Conservation (phyloP, 2,329 filamentous ascomycete species). For the Hypoxylon sp. region DNA sequence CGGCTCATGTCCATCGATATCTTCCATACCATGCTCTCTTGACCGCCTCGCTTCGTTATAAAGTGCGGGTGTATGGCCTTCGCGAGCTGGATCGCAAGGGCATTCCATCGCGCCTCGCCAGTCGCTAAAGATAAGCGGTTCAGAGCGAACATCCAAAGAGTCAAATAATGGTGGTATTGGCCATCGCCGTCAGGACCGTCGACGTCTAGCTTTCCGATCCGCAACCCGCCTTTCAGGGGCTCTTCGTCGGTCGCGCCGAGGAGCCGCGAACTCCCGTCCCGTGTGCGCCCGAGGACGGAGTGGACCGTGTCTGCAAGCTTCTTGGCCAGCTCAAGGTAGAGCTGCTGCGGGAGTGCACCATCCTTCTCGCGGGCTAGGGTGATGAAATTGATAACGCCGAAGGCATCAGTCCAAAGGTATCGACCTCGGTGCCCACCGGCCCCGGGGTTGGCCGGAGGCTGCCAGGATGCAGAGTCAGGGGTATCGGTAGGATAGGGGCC, state of each 20-base stretch:
- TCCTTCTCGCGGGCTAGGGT: constrained; percentile 63
- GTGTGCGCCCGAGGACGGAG: constrained; percentile 65
- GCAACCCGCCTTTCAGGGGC: constrained; percentile 68
- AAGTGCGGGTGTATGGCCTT: constrained; percentile 68
- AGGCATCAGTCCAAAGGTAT: constrained; percentile 74
- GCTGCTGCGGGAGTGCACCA: constrained; percentile 33
- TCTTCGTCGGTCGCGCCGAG: constrained; percentile 66
- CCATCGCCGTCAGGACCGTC: constrained; percentile 68
- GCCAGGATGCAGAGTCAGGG: constrained; percentile 58
- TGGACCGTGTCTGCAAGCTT: constrained; percentile 67
- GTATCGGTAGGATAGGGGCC: constrained; percentile 52
- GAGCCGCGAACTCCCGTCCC: constrained; percentile 63
- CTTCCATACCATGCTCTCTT: constrained; percentile 68
- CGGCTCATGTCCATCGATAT: constrained; percentile 64
- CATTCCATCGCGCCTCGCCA: constrained; percentile 63
- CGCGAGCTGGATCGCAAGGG: constrained; percentile 66
- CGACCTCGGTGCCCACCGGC: constrained; percentile 70
- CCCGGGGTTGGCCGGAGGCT: constrained; percentile 60
- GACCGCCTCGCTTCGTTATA: constrained; percentile 52
- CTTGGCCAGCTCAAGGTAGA: constrained; percentile 65
- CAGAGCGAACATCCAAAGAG: constrained; percentile 74
- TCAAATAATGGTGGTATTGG: constrained; percentile 74
- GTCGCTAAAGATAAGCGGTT: constrained; percentile 67
- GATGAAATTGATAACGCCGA: constrained; percentile 71
- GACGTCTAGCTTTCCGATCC: constrained; percentile 69